Base-by-base conservation (phyloP, 2,329 filamentous ascomycete genomes). In the Phaeosphaeriaceae sp. region DNA sequence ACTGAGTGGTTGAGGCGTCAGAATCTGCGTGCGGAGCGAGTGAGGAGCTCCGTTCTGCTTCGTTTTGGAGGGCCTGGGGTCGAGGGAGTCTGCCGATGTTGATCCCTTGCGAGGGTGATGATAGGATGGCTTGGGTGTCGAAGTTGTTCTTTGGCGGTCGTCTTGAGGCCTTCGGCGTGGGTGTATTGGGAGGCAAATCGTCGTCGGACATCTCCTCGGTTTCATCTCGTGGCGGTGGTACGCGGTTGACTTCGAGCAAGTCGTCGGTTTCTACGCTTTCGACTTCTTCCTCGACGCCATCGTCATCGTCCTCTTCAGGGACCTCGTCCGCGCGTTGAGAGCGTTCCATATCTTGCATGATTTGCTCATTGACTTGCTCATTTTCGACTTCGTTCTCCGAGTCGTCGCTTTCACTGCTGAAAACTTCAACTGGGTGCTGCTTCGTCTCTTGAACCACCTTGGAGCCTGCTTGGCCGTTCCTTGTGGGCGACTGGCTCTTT, bases 61-160 rank as follows among this genome's bases (percentile, higher is more conserved):
- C 49, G 49, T 50, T 24, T 28, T 54, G 19, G 42, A 42, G 21
- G 11, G 51, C 52, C 28, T 65, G 56, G 2, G 67, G 65, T 3
- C 42, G 62, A 1, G 67, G 60, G 8, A 70, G 57, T 2, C 43
- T 49, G 40, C 15, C 28, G 13, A 72, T 55, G 2, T 49, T 19
- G 19, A 61, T 40, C 23, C 35, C 48, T 52, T 66, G 65, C 1
- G 63, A 67, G 15, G 70, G 69, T 2, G 71, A 74, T 1, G 70
- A 74, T n/a, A 76, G 69, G 19, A 77, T 77, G 19, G 71, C 74
- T 61, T 77, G 74, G 7, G 73, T 77, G 44, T 77, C 68, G 52
- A 77, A 74, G 19, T 57, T 54, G n/a, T 64, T 55, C 3, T 19
- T 5, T 23, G 35, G 35, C 2, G 35, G 61, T 66, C 19, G 60